phyloP scores from a whole-genome alignment of 352 stramenopile genomes.

The Pythium aquatile region DNA sequence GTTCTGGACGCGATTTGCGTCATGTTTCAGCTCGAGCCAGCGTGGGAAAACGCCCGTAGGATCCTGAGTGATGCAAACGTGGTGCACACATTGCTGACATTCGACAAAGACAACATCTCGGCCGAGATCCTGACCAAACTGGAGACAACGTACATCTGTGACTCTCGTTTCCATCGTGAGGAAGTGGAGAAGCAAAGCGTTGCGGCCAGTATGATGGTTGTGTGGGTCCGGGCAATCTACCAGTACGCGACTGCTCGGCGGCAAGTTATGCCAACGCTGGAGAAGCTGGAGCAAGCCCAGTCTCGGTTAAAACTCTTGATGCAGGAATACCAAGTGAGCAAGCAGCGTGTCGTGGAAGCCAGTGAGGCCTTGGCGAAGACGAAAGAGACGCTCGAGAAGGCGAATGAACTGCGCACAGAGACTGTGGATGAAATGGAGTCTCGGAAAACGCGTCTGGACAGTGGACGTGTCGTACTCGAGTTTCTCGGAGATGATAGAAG shows the following conservation, averaged over 20 bases:
- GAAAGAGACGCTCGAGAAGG: conserved; percentile 27
- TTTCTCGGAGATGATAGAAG: conserved; percentile 39
- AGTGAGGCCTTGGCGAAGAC: conserved; percentile 33
- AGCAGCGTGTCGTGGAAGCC: conserved; percentile 52
- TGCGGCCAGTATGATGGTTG: conserved; percentile 72
- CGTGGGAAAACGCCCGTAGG: conserved; percentile 68
- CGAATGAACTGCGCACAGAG: conserved; percentile 30
- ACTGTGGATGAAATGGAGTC: conserved; percentile 41
- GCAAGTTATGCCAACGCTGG: conserved; percentile 60
- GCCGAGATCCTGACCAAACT: conserved; percentile 38
- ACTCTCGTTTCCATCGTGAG: conserved; percentile 56
- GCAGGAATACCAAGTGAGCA: conserved; percentile 65
- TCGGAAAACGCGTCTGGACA: conserved; percentile 26
- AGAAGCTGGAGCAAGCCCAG: conserved; percentile 65
- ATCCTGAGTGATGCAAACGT: conserved; percentile 68
- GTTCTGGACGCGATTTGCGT: conserved; percentile 74
- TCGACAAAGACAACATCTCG: conserved; percentile 70
- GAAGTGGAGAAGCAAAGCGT: conserved; percentile 79
- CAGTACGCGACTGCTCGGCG: conserved; percentile 51
- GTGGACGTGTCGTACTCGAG: conserved; percentile 35
- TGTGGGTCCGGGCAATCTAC: conserved; percentile 70
- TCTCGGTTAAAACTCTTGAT: conserved; percentile 48
- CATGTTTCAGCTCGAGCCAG: conserved; percentile 64
- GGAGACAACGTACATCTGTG: conserved; percentile 44
- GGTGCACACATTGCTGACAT: conserved; percentile 64